Base-by-base conservation (phyloP, 2,329 filamentous ascomycete species). In the Colletotrichum lentis region DNA sequence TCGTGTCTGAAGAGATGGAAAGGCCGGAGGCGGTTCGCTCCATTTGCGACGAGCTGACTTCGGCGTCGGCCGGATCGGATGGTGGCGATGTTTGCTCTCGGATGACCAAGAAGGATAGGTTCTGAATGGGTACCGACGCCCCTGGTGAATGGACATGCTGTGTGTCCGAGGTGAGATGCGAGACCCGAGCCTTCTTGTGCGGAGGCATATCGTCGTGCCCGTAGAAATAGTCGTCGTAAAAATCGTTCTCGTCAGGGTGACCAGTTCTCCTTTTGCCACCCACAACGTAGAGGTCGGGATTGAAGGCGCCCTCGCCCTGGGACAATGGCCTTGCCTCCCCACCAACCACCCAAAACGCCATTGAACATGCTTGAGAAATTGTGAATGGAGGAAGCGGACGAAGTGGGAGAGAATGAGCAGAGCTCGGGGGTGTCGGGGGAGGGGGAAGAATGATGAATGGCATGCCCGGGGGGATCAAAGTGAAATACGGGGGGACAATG, bases 21-120 rank as follows among this genome's bases (percentile, higher is more conserved):
- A 83, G 76, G 22, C 84, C 83, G 0, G 83, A 85, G 46, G 80
- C 79, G 35, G 84, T 86, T 35, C 82, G 79, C 71, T 86, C 84
- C 79, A 85, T 81, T 35, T 75, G 68, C 39, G 64, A 63, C 68
- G 70, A 58, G 59, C 71, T 73, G 41, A 71, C 61, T 50, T 69
- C 68, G 64, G 71, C 60, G 37, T 64, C 41, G 12, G 44, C 49
- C 7, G 61, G 62, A 14, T 58, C 63, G 60, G 69, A 49, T 69
- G 71, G 43, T 73, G 74, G 69, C 72, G 73, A 71, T 62, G 69
- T 71, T 64, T 75, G 74, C 67, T 81, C 78, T 31, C 77, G 77
- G 55, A 81, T 80, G 41, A 81, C 76, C 24, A 80, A 73, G 70
- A 81, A 80, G 20, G 78, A 74, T 52, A 73, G 69, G 55, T 78